phyloP scores from a whole-genome alignment of 2,329 filamentous ascomycete species.

The Ceratocystis colombiana region DNA sequence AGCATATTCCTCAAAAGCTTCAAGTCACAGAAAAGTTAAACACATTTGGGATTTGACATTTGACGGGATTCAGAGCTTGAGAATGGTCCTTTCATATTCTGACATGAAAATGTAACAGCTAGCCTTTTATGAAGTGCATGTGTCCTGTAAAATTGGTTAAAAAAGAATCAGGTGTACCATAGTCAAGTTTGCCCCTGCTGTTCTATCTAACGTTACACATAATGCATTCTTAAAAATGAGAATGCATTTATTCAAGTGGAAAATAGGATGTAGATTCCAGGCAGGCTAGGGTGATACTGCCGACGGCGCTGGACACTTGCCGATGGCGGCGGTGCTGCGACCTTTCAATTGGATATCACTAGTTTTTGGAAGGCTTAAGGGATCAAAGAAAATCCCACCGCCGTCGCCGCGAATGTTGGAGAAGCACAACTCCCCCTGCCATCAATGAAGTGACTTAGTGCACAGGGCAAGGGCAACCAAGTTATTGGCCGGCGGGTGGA shows the following conservation, averaged over 20 bases:
- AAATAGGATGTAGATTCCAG: neutral
- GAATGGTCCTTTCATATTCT: too few species aligned
- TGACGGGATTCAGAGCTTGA: too few species aligned
- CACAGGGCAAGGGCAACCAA: constrained; percentile 13
- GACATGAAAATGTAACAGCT: too few species aligned
- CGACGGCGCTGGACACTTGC: neutral
- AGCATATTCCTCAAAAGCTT: too few species aligned
- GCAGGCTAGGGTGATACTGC: neutral
- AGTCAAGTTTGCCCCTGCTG: neutral
- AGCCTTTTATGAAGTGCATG: neutral
- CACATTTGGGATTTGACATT: too few species aligned
- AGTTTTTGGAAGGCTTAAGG: neutral
- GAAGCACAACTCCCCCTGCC: constrained; percentile 6
- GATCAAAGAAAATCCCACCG: neutral
- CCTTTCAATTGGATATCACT: constrained; percentile 2
- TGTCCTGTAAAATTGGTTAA: neutral
- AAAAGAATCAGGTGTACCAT: neutral
- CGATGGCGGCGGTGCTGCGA: neutral
- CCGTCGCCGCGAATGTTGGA: constrained; percentile 7
- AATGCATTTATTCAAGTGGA: neutral
- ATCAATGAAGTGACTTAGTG: neutral
- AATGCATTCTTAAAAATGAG: neutral
- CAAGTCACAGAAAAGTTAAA: too few species aligned
- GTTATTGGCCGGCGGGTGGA: neutral
- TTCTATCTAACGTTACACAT: neutral